phyloP scores from a whole-genome alignment of 257 asterid species.

The Solanum peruvianum region DNA sequence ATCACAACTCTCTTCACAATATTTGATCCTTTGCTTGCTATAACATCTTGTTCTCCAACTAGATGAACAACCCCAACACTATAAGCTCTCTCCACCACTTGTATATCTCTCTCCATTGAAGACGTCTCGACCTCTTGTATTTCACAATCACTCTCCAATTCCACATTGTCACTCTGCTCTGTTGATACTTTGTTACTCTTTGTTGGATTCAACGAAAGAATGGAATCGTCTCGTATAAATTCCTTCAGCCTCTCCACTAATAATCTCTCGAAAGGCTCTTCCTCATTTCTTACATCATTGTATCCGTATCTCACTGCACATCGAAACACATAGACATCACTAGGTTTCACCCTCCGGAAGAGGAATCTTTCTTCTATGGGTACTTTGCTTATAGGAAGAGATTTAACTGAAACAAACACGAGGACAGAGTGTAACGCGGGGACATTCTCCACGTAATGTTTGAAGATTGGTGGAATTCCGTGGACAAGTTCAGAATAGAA shows the following conservation, averaged over 20 bases:
- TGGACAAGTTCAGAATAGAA: constrained; percentile 55
- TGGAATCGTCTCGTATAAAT: constrained; percentile 13
- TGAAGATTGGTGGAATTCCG: constrained; percentile 54
- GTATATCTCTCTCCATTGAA: not conserved
- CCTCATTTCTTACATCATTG: constrained; percentile 21
- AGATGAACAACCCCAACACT: constrained; percentile 40
- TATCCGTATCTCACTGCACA: constrained; percentile 58
- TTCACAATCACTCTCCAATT: not conserved
- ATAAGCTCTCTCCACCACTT: constrained; percentile 16
- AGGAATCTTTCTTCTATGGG: constrained; percentile 37
- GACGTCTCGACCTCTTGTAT: not conserved
- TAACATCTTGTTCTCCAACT: constrained; percentile 53
- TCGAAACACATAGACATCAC: constrained; percentile 24
- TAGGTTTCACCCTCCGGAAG: constrained; percentile 36
- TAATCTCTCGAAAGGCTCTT: constrained; percentile 25
- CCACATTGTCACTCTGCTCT: not conserved
- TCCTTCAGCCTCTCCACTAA: constrained; percentile 30
- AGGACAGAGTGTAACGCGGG: constrained; percentile 34
- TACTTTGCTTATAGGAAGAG: constrained; percentile 37
- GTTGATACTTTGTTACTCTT: not conserved
- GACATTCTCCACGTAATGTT: constrained; percentile 39
- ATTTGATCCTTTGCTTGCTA: constrained; percentile 26
- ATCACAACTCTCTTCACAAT: constrained; percentile 34
- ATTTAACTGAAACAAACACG: constrained; percentile 46
- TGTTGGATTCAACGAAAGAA: not conserved